phyloP scores from a whole-genome alignment of 2,329 filamentous ascomycete species.

The Epichloe uncinata region DNA sequence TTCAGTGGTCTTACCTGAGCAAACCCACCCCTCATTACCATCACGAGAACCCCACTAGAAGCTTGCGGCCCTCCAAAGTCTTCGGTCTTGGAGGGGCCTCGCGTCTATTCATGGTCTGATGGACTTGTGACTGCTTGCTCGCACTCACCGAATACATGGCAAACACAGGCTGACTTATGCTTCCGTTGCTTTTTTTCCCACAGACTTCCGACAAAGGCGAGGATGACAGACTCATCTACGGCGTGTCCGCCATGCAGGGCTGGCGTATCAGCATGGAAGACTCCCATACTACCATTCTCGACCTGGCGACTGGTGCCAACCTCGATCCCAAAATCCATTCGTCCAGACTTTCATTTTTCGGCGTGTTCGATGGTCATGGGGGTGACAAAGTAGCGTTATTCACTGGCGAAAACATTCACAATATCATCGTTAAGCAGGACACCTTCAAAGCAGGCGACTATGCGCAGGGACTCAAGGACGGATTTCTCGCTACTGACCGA shows the following conservation, averaged over 20 bases:
- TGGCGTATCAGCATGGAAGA: constrained; percentile 99
- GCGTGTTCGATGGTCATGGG: constrained; percentile 94
- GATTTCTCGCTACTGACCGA: constrained; percentile 88
- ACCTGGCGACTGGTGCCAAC: constrained; percentile 50
- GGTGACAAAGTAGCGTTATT: constrained; percentile 94
- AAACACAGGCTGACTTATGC: constrained; percentile 13
- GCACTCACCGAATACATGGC: not conserved
- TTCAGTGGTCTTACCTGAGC: not conserved
- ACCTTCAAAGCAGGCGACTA: constrained; percentile 84
- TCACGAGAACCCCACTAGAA: constrained; percentile 3
- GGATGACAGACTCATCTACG: constrained; percentile 87
- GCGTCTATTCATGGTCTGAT: not conserved
- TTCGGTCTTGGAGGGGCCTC: constrained; percentile 1
- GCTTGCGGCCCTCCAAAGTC: not conserved
- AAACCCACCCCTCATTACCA: constrained; percentile 1
- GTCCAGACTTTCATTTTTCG: constrained; percentile 83
- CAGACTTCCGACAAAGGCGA: constrained; percentile 81
- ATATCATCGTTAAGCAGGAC: constrained; percentile 90
- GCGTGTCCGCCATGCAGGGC: constrained; percentile 97
- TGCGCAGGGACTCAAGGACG: constrained; percentile 92
- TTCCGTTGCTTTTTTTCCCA: not conserved
- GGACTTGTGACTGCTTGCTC: too few relatives aligned
- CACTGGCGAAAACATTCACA: constrained; percentile 81
- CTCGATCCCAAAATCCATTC: constrained; percentile 49
- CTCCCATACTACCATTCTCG: constrained; percentile 78